Evolutionary conservation across 768 basidiomycete genomes (phyloP).

Genomic region (Cyathus striatus): DNA sequence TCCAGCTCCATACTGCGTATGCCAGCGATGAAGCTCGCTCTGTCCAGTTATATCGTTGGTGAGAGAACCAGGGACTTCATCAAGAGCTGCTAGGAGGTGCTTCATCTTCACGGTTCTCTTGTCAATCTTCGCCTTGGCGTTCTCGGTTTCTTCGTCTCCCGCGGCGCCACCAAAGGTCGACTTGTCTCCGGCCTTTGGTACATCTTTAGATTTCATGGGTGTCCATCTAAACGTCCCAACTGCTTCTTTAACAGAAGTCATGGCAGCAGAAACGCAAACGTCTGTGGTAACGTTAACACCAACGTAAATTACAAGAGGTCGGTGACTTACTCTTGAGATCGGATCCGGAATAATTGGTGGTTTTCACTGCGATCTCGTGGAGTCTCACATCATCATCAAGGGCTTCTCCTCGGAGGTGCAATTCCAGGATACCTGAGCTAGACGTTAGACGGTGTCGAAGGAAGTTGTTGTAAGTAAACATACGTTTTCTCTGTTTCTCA

Average conservation of each 20-base stretch:
- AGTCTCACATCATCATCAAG: slow-evolving; percentile 5
- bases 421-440: neutral
- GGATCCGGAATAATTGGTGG: no score
- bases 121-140: neutral
- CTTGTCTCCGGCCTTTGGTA: no score
- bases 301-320: neutral
- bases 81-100: neutral
- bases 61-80: neutral
- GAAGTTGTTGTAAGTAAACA: neutral
- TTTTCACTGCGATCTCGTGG: slow-evolving; percentile 7
- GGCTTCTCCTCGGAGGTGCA: slow-evolving; percentile 1
- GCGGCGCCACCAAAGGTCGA: neutral
- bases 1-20: neutral
- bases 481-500: slow-evolving; percentile 1
- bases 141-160: neutral
- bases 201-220: no score
- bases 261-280: slow-evolving; percentile 3
- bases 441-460: neutral
- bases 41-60: no score
- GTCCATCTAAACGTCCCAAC: neutral
- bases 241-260: slow-evolving; percentile 5
- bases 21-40: neutral
- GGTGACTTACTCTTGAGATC: slow-evolving; percentile 9
- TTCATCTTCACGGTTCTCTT: neutral
- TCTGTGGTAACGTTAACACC: neutral